A percentile compares a stretch with the other conserved stretches of the same genome.
Evolutionary conservation across 768 basidiomycete genomes (phyloP).

Genomic region (Podaxis mareebaensis): DNA sequence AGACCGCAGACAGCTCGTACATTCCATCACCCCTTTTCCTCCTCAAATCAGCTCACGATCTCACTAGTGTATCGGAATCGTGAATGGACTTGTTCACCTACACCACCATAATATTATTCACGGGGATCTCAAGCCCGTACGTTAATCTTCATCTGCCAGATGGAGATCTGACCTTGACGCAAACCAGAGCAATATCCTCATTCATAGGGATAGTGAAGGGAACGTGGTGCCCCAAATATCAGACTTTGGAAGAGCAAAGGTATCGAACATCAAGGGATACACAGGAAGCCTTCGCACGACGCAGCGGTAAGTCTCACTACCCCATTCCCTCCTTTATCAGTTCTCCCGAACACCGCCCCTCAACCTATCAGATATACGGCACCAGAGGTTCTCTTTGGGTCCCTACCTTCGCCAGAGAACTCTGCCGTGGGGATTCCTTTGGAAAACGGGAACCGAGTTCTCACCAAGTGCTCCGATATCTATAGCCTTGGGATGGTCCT

Average conservation of each 20-base stretch:
- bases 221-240: neutral
- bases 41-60: neutral
- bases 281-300: conserved; percentile 2
- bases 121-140: conserved; percentile 12
- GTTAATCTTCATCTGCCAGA: neutral
- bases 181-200: conserved; percentile 1
- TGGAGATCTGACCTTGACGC: neutral
- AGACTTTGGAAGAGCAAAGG: conserved; percentile 10
- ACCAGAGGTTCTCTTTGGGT: conserved; percentile 1
- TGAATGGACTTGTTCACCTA: conserved; percentile 5
- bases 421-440: neutral
- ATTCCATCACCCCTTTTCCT: neutral
- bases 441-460: neutral
- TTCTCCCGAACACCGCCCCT: neutral
- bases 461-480: conserved; percentile 1
- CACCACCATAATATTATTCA: conserved; percentile 7
- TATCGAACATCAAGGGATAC: neutral
- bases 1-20: neutral
- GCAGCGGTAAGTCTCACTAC: neutral
- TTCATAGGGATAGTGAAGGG: neutral
- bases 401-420: neutral
- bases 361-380: conserved; percentile 1
- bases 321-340: neutral
- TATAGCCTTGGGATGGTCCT: conserved; percentile 13
- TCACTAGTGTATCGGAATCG: neutral